Evolutionary conservation across 2,329 filamentous ascomycete genomes (phyloP).

Genomic region (Cercospora nicotianae): DNA sequence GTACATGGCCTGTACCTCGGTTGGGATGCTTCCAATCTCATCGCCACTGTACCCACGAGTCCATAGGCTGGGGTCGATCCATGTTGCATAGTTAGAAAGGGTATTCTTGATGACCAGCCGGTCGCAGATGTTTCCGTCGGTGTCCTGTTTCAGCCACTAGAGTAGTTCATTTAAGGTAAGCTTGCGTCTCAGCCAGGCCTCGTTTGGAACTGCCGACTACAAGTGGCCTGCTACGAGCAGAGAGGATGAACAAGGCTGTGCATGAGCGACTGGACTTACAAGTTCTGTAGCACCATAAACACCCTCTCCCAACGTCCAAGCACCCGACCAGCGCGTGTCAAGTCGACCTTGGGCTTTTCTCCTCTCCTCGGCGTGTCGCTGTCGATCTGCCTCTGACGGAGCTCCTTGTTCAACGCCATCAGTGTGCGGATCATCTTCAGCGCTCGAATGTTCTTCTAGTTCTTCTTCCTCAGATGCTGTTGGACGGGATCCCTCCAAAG

Average conservation of each 20-base stretch:
- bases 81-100: neutral
- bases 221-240: neutral
- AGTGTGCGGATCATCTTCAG: neutral
- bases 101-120: constrained; percentile 12
- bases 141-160: constrained; percentile 12
- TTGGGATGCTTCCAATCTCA: neutral
- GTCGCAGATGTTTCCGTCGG: constrained; percentile 6
- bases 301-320: neutral
- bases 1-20: constrained; percentile 16
- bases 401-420: neutral
- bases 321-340: neutral
- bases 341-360: neutral
- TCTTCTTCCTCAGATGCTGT: neutral
- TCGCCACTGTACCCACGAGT: neutral
- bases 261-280: neutral
- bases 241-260: neutral
- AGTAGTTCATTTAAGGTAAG: neutral
- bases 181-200: neutral
- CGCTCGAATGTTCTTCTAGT: neutral
- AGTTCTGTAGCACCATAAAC: neutral
- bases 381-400: neutral
- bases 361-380: neutral
- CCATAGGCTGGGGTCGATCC: neutral
- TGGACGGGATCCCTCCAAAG: no score
- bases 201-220: neutral